A percentile compares a stretch with the other conserved stretches of the same genome.
These are phyloP conservation scores for Ottelia alismoides DNA, from an alignment of 106 monocot species.

Conservation along the genomic window DNA sequence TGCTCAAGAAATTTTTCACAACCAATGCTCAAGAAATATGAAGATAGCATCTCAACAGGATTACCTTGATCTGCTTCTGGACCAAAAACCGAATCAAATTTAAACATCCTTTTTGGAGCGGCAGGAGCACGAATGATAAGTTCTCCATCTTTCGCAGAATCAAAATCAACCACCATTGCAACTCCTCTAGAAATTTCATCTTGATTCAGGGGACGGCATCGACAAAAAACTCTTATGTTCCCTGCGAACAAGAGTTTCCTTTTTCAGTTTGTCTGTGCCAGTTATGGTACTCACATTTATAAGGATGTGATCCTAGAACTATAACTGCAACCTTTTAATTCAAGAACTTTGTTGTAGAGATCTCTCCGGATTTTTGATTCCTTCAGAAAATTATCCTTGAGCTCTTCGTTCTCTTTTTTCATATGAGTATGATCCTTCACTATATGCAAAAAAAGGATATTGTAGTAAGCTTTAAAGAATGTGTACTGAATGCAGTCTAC, in stretches of 20 bases:
- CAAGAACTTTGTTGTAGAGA: conserved; percentile 74
- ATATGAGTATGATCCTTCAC: conserved; percentile 30
- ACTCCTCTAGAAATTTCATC: conserved; percentile 59
- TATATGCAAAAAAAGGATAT: conserved; percentile 7
- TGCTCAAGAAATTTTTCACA: no score
- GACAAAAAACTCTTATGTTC: conserved; percentile 87
- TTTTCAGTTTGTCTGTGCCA: no score
- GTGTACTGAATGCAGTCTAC: no score
- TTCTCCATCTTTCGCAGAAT: conserved; percentile 76
- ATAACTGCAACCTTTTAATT: conserved; percentile 53
- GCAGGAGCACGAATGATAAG: conserved; percentile 52
- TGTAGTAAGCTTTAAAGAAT: no score
- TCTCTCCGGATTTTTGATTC: conserved; percentile 60
- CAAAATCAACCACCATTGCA: conserved; percentile 64
- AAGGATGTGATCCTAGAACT: background rate
- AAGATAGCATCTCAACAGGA: no score
- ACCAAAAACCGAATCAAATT: conserved; percentile 71
- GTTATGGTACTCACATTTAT: no score
- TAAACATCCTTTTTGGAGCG: conserved; percentile 56
- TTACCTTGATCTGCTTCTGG: conserved; percentile 87
- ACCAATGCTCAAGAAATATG: no score
- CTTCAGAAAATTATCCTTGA: conserved; percentile 49
- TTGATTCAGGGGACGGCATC: conserved; percentile 65
- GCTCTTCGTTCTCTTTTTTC: conserved; percentile 28
- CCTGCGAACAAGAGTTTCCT: conserved; percentile 36